phyloP scores from a whole-genome alignment of 1,284 basidiomycete species.

The Athelia psychrophila region DNA sequence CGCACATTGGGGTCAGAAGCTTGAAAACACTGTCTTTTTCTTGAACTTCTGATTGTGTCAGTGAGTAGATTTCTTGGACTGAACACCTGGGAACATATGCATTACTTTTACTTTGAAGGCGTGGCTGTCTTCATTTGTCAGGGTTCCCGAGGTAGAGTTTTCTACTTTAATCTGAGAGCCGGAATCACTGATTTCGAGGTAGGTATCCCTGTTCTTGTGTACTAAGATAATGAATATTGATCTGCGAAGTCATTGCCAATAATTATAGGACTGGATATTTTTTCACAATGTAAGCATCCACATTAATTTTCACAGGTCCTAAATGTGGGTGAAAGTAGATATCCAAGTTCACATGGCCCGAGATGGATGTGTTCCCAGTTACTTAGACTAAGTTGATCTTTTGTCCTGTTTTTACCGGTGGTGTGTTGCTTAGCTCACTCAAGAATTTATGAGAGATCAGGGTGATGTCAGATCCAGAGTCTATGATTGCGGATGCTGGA shows the following conservation, averaged over 20 bases:
- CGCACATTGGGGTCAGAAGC: not conserved
- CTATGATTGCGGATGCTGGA: constrained; percentile 4
- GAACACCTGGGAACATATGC: not conserved
- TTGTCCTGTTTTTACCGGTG: not conserved
- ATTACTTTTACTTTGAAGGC: constrained; percentile 11
- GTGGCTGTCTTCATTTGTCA: constrained; percentile 8
- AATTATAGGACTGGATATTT: not conserved
- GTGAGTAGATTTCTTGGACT: not conserved
- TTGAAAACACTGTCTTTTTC: not conserved
- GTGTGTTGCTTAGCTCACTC: constrained; percentile 5
- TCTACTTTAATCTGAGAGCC: constrained; percentile 8
- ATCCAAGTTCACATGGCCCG: not conserved
- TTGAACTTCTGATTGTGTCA: not conserved
- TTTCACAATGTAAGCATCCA: constrained; percentile 1
- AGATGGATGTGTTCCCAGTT: not conserved
- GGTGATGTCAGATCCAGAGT: constrained; percentile 17
- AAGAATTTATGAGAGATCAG: constrained; percentile 9
- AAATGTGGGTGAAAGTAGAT: not conserved
- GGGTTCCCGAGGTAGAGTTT: constrained; percentile 2
- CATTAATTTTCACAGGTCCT: not conserved
- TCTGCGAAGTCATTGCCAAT: constrained; percentile 13
- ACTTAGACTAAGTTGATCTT: not conserved
- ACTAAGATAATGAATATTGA: constrained; percentile 26
- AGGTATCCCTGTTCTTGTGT: constrained; percentile 14
- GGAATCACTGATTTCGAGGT: constrained; percentile 22